Evolutionary conservation across 805 yeast genomes (phyloP).

Genomic region (Maudiozyma bulderi): DNA sequence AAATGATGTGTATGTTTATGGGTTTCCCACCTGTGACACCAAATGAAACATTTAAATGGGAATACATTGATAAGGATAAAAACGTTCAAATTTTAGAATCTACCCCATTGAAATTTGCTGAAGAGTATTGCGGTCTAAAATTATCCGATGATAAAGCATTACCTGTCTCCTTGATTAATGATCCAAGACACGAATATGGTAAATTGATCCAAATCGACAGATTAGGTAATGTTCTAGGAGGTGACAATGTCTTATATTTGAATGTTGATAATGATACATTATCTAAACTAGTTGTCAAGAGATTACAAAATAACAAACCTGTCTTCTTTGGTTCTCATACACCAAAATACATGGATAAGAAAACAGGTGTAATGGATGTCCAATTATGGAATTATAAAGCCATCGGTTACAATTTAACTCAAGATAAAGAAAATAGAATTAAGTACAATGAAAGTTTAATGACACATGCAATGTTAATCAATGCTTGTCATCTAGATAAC

Average conservation of each 20-base stretch:
- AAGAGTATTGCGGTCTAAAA: slow-evolving; percentile 38
- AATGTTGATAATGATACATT: slow-evolving; percentile 53
- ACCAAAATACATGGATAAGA: slow-evolving; percentile 61
- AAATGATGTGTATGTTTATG: slow-evolving; percentile 54
- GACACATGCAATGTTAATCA: slow-evolving; percentile 87
- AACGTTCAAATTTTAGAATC: slow-evolving; percentile 39
- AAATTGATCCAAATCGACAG: slow-evolving; percentile 60
- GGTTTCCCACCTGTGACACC: slow-evolving; percentile 75
- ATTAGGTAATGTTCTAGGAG: slow-evolving; percentile 63
- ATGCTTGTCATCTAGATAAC: slow-evolving; percentile 64
- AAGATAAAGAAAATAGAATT: slow-evolving; percentile 59
- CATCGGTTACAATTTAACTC: slow-evolving; percentile 44
- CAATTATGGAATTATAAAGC: slow-evolving; percentile 57
- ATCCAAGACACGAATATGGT: slow-evolving; percentile 67
- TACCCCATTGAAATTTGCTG: slow-evolving; percentile 60
- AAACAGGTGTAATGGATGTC: slow-evolving; percentile 63
- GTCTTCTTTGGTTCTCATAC: slow-evolving; percentile 86
- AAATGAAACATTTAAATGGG: slow-evolving; percentile 60
- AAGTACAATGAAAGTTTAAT: slow-evolving; percentile 60
- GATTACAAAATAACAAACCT: slow-evolving; percentile 64
- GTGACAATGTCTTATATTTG: slow-evolving; percentile 61
- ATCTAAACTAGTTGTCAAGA: slow-evolving; percentile 52
- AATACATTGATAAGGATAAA: slow-evolving; percentile 61
- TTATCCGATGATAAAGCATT: slow-evolving; percentile 30
- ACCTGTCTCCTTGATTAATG: slow-evolving; percentile 63